These are phyloP conservation scores for Wickerhamomyces subpelliculosus DNA, from an alignment of 805 yeast genomes.

Conservation along the genomic window DNA sequence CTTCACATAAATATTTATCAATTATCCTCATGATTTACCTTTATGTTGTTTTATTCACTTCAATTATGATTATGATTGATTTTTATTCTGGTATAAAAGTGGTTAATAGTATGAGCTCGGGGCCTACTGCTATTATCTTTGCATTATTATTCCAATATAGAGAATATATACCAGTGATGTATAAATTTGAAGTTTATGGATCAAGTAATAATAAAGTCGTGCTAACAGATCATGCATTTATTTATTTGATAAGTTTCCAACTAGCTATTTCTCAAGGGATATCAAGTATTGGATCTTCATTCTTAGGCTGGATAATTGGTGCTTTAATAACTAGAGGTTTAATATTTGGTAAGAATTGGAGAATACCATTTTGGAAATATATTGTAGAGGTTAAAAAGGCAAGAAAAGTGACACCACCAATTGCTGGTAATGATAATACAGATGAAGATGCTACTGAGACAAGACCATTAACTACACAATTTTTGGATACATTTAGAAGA, in stretches of 20 bases:
- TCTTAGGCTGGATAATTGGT: slow-evolving; percentile 32
- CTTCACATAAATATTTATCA: slow-evolving; percentile 28
- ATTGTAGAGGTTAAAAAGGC: background rate
- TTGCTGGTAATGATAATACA: slow-evolving; percentile 9
- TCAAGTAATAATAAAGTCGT: slow-evolving; percentile 9
- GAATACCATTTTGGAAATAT: slow-evolving; percentile 26
- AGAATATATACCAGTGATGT: slow-evolving; percentile 31
- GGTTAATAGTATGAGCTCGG: slow-evolving; percentile 16
- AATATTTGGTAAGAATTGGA: slow-evolving; percentile 32
- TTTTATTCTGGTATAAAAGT: slow-evolving; percentile 12
- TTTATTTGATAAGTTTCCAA: slow-evolving; percentile 27
- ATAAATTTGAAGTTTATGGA: slow-evolving; percentile 26
- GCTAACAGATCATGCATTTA: slow-evolving; percentile 27
- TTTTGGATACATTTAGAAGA: slow-evolving; percentile 39
- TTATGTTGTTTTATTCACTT: slow-evolving; percentile 10
- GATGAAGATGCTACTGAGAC: slow-evolving; percentile 21
- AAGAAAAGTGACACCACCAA: slow-evolving; percentile 5
- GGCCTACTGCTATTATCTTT: slow-evolving; percentile 29
- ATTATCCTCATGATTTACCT: slow-evolving; percentile 8
- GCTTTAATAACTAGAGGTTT: slow-evolving; percentile 26
- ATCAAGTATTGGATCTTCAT: slow-evolving; percentile 20
- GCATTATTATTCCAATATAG: slow-evolving; percentile 29
- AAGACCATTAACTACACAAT: slow-evolving; percentile 41
- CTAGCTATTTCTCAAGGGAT: slow-evolving; percentile 25
- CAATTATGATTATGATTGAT: slow-evolving; percentile 9